Conservation (phyloP, 495 filamentous ascomycete genomes). For the Trichoderma virens region DNA sequence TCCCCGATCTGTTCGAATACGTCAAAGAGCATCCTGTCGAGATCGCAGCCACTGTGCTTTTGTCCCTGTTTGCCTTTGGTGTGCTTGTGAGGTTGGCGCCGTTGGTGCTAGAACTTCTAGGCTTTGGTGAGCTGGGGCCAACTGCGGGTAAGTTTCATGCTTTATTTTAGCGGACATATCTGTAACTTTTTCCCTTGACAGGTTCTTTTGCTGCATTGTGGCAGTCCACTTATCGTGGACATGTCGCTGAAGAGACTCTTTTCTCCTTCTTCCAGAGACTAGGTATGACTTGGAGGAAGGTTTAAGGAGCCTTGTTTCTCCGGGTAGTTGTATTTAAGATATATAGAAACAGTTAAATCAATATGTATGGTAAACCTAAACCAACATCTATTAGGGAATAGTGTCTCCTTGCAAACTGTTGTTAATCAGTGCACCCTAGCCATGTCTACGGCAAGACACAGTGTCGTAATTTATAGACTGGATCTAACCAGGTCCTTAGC, state of each 20-base stretch:
- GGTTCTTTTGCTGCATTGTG: neutral
- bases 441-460: too few relatives aligned
- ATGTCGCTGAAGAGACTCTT: slow-evolving; percentile 39
- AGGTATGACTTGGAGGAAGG: slow-evolving; percentile 32
- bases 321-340: too few relatives aligned
- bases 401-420: too few relatives aligned
- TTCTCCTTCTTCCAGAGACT: slow-evolving; percentile 46
- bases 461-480: too few relatives aligned
- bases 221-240: slow-evolving; percentile 12
- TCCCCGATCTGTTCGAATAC: slow-evolving; percentile 13
- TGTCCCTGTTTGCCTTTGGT: slow-evolving; percentile 41
- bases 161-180: neutral
- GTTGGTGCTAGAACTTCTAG: slow-evolving; percentile 37
- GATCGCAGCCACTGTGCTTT: slow-evolving; percentile 14
- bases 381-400: too few relatives aligned
- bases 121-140: slow-evolving; percentile 43
- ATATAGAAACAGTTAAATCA: too few relatives aligned
- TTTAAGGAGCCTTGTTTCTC: too few relatives aligned
- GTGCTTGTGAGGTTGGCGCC: slow-evolving; percentile 38
- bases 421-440: too few relatives aligned
- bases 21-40: slow-evolving; percentile 16
- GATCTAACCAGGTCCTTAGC: too few relatives aligned
- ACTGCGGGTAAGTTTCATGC: slow-evolving; percentile 19
- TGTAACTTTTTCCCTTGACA: neutral
- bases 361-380: too few relatives aligned